Evolutionary conservation across 2,329 filamentous ascomycete species (phyloP).

Genomic region (Uncinocarpus reesii): DNA sequence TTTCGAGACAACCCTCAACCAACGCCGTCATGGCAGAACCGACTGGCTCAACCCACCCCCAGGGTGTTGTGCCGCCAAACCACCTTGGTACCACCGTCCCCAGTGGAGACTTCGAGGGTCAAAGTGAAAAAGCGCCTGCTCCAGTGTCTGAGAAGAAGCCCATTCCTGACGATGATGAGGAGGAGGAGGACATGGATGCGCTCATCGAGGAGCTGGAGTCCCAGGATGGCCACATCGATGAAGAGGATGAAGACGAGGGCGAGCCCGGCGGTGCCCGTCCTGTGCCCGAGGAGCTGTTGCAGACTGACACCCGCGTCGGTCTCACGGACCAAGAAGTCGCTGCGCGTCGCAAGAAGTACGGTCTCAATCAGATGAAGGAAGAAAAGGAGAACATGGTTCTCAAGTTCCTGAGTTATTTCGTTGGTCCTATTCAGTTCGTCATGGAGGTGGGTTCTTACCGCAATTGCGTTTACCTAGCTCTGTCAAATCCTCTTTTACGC

Average conservation of each 20-base stretch:
- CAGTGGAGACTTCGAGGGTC: slow-evolving; percentile 17
- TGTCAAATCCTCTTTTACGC: neutral
- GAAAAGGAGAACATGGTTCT: slow-evolving; percentile 75
- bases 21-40: slow-evolving; percentile 15
- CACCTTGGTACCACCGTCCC: slow-evolving; percentile 21
- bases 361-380: slow-evolving; percentile 83
- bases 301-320: slow-evolving; percentile 64
- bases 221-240: slow-evolving; percentile 58
- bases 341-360: slow-evolving; percentile 58
- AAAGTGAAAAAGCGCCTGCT: slow-evolving; percentile 13
- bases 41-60: slow-evolving; percentile 15
- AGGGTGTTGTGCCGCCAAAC: slow-evolving; percentile 19
- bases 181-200: slow-evolving; percentile 74
- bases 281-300: slow-evolving; percentile 63
- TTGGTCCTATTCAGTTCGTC: slow-evolving; percentile 85
- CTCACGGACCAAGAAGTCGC: slow-evolving; percentile 61
- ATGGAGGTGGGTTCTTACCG: slow-evolving; percentile 59
- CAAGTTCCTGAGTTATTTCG: slow-evolving; percentile 73
- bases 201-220: slow-evolving; percentile 82
- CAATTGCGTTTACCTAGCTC: neutral
- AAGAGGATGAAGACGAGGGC: slow-evolving; percentile 51
- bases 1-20: neutral
- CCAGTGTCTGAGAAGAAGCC: slow-evolving; percentile 17
- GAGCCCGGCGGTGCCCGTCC: slow-evolving; percentile 45
- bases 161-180: slow-evolving; percentile 48